phyloP scores from a whole-genome alignment of 176 grass and related monocot genomes.

The Saccharum officinarum region DNA sequence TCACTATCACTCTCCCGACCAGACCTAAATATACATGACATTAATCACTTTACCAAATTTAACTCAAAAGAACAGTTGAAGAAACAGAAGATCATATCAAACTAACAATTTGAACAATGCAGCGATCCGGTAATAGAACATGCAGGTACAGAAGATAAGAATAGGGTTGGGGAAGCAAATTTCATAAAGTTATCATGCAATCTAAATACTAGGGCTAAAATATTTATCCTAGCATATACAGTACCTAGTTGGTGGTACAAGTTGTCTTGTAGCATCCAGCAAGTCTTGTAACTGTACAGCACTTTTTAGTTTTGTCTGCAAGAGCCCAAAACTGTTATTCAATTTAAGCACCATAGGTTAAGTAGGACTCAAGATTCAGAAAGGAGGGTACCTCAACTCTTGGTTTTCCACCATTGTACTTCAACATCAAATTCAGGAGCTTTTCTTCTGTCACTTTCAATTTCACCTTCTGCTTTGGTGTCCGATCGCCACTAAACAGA shows the following conservation, averaged over 20 bases:
- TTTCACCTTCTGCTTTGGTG: slow-evolving; percentile 99
- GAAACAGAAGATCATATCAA: background rate
- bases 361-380: slow-evolving; percentile 5
- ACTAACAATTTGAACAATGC: slow-evolving; percentile 10
- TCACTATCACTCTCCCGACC: slow-evolving; percentile 98
- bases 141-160: background rate
- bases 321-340: slow-evolving; percentile 22
- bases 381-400: slow-evolving; percentile 72
- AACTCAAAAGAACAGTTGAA: slow-evolving; percentile 11
- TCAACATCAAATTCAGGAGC: slow-evolving; percentile 97
- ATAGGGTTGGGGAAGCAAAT: background rate
- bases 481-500: slow-evolving; percentile 84
- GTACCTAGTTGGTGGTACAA: slow-evolving; percentile 93
- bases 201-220: slow-evolving; percentile 17
- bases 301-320: slow-evolving; percentile 98
- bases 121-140: background rate
- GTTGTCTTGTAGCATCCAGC: slow-evolving; percentile 93
- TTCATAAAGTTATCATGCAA: background rate
- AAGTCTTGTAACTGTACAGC: slow-evolving; percentile 97
- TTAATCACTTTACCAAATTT: slow-evolving; percentile 20
- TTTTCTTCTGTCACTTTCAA: slow-evolving; percentile 98
- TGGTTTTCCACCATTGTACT: slow-evolving; percentile 96
- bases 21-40: slow-evolving; percentile 58
- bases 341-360: slow-evolving; percentile 19
- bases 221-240: slow-evolving; percentile 36